A percentile compares a stretch with the other conserved stretches of the same genome.
phyloP scores from a whole-genome alignment of 169 alveolate genomes.

The Prorocentrum cordatum region DNA sequence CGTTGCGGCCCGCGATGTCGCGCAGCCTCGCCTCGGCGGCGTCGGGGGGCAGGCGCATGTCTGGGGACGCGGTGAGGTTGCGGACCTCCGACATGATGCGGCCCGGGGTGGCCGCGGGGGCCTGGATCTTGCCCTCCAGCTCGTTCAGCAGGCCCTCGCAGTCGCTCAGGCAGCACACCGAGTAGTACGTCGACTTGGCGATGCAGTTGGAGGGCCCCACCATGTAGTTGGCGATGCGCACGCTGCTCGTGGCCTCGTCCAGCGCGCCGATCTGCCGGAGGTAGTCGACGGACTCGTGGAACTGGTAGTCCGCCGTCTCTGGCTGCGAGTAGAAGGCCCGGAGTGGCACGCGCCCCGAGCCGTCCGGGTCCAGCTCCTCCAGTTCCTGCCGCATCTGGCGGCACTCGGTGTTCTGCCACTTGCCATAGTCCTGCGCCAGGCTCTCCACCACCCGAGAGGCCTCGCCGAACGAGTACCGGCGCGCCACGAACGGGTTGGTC shows the following conservation, averaged over 20 bases:
- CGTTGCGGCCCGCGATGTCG: conserved; percentile 25
- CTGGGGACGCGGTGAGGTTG: conserved; percentile 2
- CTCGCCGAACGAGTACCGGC: too few relatives aligned
- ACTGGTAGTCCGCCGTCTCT: too few relatives aligned
- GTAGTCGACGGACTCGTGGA: too few relatives aligned
- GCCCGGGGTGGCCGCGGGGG: conserved; percentile 2
- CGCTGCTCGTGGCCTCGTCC: conserved; percentile 5
- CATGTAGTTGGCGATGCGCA: conserved; percentile 30
- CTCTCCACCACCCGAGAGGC: too few relatives aligned
- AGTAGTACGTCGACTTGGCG: conserved; percentile 33
- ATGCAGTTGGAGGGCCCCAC: conserved; percentile 50
- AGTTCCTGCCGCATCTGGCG: too few relatives aligned
- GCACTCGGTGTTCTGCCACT: too few relatives aligned
- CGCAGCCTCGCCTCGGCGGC: background rate
- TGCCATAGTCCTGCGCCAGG: too few relatives aligned
- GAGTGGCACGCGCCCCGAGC: too few relatives aligned
- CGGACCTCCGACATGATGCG: background rate
- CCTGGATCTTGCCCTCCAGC: conserved; percentile 20
- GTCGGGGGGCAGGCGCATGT: background rate
- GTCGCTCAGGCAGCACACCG: conserved; percentile 55
- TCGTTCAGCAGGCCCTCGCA: conserved; percentile 57
- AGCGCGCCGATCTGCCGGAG: conserved; percentile 17
- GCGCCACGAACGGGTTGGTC: too few relatives aligned
- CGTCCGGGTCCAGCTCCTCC: too few relatives aligned
- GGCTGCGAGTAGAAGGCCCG: too few relatives aligned